Base-by-base conservation (phyloP, 2,329 filamentous ascomycete genomes). In the Colletotrichum filicis region DNA sequence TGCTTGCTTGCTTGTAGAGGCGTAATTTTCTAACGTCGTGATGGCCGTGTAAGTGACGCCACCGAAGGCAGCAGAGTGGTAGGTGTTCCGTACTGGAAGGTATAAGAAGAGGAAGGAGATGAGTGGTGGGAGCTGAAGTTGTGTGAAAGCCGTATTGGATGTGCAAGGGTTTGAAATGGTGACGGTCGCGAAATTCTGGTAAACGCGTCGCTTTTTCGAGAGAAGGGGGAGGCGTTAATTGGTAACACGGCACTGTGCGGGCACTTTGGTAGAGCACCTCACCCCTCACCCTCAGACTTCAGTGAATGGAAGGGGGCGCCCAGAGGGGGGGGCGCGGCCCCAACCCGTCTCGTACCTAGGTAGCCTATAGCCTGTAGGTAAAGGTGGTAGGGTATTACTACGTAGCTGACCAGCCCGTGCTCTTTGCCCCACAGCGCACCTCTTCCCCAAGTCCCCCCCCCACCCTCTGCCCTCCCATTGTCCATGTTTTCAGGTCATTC, bases 141-240 rank as follows among this genome's bases (percentile, higher is more conserved):
- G 56, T 60, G n/a, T 35, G 60, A 24, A 35, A 46, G 60, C 37
- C 37, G 16, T 53, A 59, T 56, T 58, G 70, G 53, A 53, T 56
- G 70, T 71, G 57, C 67, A 70, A 71, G 71, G 71, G 61, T 71
- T 64, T 71, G 61, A 71, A 49, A 71, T 57, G 42, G 49, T 22
- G 56, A 35, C 26, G 35, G 56, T 70, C 71, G 71, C 71, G 70
- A 70, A 65, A 60, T 60, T 70, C 66, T 69, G 60, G 8, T 49
- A 49, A 49, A 67, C 71, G 71, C 71, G 71, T 73, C 71, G 67
- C 42, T 62, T 58, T 71, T 73, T 58, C 24, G 19, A 67, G 60
- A 66, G 61, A 62, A 61, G 63, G 61, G 66, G 46, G 56, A 58
- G 56, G 71, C 58, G 68, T 73, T 71, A 66, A 73, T 71, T 55